Conservation (phyloP, 202 grass and related monocot genomes). For the Panicum hallii region DNA sequence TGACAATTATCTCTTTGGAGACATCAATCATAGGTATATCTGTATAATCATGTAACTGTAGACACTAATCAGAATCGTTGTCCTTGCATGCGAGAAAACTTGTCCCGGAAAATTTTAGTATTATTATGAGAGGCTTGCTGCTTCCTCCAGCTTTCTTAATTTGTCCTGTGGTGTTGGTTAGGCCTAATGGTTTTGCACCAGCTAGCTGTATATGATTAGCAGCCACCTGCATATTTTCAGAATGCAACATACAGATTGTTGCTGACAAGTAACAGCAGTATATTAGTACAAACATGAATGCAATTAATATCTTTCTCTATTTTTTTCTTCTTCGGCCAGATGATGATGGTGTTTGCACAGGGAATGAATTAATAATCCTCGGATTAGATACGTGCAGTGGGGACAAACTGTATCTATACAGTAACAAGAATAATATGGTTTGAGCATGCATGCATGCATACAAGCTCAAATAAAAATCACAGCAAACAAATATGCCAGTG, state of each 20-base stretch:
- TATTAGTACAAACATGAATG: neutral
- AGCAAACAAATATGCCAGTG: constrained; percentile 43
- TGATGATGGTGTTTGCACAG: constrained; percentile 28
- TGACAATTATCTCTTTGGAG: constrained; percentile 6
- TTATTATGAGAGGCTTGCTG: constrained; percentile 13
- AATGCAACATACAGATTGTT: neutral
- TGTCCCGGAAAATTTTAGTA: constrained; percentile 9
- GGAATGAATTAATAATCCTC: constrained; percentile 19
- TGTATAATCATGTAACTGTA: constrained; percentile 1
- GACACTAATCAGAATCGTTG: neutral
- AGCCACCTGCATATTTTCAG: neutral
- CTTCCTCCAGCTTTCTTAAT: constrained; percentile 11
- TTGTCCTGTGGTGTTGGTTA: constrained; percentile 52
- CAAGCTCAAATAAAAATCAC: constrained; percentile 46
- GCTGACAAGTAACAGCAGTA: neutral
- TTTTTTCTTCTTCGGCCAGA: neutral
- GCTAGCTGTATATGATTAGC: constrained; percentile 5
- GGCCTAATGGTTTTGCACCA: constrained; percentile 20
- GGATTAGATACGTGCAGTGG: constrained; percentile 31
- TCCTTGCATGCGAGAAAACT: neutral
- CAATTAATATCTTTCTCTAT: neutral
- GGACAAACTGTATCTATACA: constrained; percentile 26
- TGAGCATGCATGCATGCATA: constrained; percentile 20
- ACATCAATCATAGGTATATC: neutral
- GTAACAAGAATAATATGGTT: constrained; percentile 42